Evolutionary conservation across 352 stramenopile genomes (phyloP), one percentile per base, ranked within the genome.

Genomic region (Globisporangium perplexum): DNA sequence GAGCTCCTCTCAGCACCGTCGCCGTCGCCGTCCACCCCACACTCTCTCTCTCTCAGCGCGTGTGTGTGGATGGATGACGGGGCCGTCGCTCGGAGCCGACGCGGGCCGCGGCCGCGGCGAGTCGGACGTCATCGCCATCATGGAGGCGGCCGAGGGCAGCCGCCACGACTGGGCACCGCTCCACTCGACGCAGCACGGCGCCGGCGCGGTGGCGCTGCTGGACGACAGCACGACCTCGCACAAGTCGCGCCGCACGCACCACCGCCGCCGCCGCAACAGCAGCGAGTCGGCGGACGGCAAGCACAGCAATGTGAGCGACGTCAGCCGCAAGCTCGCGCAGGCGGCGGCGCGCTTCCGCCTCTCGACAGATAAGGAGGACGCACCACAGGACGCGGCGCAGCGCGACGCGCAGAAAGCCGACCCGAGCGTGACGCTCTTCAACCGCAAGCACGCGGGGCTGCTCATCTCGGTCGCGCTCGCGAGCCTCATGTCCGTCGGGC

Each of bases 401-500:
- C 3, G 14, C n/a, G n/a, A n/a, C n/a, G n/a, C n/a, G 14, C 11
- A 48, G 10, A 31, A 7, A 5, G 43, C 24, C 24, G 44, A 33
- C 11, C 31, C 30, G 31, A 31, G 30, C n/a, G 50, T 42, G 41
- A 60, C 59, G 36, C 66, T 76, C 45, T 45, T 47, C 12, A 57
- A 57, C 43, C 59, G 53, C 6, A 53, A 62, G 48, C 68, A 77
- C 43, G n/a, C 72, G 2, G 71, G 71, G 6, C 51, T 81, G 26
- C 39, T 81, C 8, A 36, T 77, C 3, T 81, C 71, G 0, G 69
- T 70, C 12, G 57, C 57, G 22, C 62, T 69, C 30, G 66, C 71
- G 43, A 72, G 68, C 20, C 53, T 81, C 15, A n/a, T 81, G 17
- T 71, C 58, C 28, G 71, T 50, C 30, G 75, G 66, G 59, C 50